Base-by-base conservation (phyloP, 2,329 filamentous ascomycete species). In the Bisporella sp. region DNA sequence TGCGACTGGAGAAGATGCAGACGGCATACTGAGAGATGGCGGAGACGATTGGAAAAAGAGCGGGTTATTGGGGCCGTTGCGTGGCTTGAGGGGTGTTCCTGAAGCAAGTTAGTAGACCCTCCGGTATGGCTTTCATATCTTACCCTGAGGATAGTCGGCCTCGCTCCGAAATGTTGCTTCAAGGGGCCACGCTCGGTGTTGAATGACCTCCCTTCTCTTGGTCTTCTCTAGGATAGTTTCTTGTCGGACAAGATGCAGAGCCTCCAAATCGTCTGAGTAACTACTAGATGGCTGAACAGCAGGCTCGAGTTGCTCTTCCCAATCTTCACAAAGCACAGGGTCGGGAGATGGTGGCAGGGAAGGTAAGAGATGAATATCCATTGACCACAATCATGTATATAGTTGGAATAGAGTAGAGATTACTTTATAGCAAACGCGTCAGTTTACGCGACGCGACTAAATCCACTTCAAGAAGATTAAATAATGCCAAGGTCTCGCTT, bases 1-100 rank as follows among this genome's bases (percentile, higher is more conserved):
- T 45, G 71, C 62, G 21, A 82, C 66, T 2, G 82, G 78, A 11
- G 82, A 83, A 5, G 82, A 84, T 39, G 77, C 72, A 37, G 76
- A 72, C 30, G 79, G 69, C 81, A 86, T 85, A 41, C 59, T 71
- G 52, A 53, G 31, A 29, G 13, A 51, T 39, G 56, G 54, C 39
- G 72, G 70, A 31, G 72, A 75, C 1, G 70, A 72, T 45, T 48
- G 54, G 51, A 49, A 57, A 54, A 51, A 12, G 46, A 41, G 30
- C 28, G 47, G 35, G 35, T 39, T 32, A 21, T 52, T 30, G 6
- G 37, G 30, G 28, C 48, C 52, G 29, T 41, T 46, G 46, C 49
- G 52, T 6, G 57, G 49, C 50, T 54, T 53, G 21, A 59, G 31
- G 32, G 62, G 59, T 6, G 56, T 62, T 39, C 59, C 61, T 63